phyloP scores from a whole-genome alignment of 768 basidiomycete species.

The Lactarius deliciosus region DNA sequence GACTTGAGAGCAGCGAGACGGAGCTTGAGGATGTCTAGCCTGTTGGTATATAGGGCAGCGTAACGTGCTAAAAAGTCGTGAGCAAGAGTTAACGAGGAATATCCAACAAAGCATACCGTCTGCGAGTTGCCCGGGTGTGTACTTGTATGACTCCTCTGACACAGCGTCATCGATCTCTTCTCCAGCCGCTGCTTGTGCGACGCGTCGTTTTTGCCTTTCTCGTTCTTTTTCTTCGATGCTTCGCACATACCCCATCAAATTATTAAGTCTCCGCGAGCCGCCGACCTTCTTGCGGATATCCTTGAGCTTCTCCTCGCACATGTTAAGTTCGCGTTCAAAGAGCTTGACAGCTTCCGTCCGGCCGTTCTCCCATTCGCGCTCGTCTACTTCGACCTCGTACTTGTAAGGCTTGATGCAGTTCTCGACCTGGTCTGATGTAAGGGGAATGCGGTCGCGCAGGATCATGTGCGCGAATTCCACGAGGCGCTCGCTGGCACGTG shows the following conservation, averaged over 20 bases:
- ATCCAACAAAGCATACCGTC: slow-evolving; percentile 63
- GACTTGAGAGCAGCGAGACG: slow-evolving; percentile 85
- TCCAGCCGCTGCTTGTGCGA: slow-evolving; percentile 41
- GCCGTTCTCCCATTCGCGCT: slow-evolving; percentile 88
- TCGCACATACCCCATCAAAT: slow-evolving; percentile 78
- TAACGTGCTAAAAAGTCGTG: slow-evolving; percentile 65
- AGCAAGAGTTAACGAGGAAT: not conserved
- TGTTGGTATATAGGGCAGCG: slow-evolving; percentile 84
- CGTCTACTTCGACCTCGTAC: slow-evolving; percentile 95
- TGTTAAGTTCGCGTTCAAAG: slow-evolving; percentile 77
- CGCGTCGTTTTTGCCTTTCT: slow-evolving; percentile 55
- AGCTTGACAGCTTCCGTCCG: slow-evolving; percentile 70
- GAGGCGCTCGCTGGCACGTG: slow-evolving; percentile 83
- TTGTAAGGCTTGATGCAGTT: slow-evolving; percentile 99
- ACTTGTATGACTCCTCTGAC: slow-evolving; percentile 68
- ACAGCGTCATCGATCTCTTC: slow-evolving; percentile 40
- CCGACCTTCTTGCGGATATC: slow-evolving; percentile 90
- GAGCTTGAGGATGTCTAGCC: slow-evolving; percentile 79
- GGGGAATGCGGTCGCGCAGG: slow-evolving; percentile 85
- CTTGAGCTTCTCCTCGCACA: slow-evolving; percentile 85
- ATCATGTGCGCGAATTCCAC: slow-evolving; percentile 92
- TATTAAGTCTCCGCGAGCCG: slow-evolving; percentile 74
- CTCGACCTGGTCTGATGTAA: slow-evolving; percentile 98
- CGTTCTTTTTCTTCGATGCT: slow-evolving; percentile 75
- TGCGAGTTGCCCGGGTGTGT: slow-evolving; percentile 85